Evolutionary conservation across 2,329 filamentous ascomycete genomes (phyloP).

Genomic region (Simplicillium sp.): DNA sequence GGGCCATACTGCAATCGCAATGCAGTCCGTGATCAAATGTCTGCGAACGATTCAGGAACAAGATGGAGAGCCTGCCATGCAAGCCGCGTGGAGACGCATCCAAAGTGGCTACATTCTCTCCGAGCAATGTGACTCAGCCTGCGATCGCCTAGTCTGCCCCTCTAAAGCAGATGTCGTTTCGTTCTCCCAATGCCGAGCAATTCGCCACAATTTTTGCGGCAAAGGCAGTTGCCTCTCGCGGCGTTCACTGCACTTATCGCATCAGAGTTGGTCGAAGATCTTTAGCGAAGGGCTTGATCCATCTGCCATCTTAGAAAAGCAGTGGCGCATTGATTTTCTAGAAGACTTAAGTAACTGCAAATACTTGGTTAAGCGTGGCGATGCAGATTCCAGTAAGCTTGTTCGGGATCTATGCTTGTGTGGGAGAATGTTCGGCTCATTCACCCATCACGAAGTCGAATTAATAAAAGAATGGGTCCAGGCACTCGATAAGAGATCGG

Average conservation of each 20-base stretch:
- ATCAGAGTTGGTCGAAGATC: not conserved
- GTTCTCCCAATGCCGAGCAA: no score
- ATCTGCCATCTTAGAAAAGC: not conserved
- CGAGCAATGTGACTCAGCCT: not conserved
- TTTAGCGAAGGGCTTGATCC: no score
- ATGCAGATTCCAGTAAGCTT: not conserved
- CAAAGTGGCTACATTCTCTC: not conserved
- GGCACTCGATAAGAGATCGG: no score
- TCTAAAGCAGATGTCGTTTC: no score
- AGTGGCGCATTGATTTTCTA: no score
- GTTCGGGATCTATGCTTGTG: no score
- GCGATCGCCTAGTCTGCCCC: not conserved
- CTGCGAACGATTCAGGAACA: constrained; percentile 20
- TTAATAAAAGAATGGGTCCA: not conserved
- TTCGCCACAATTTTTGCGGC: not conserved
- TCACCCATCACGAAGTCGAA: not conserved
- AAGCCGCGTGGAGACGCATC: not conserved
- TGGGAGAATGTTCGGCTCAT: not conserved
- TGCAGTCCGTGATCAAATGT: constrained; percentile 25
- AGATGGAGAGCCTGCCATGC: not conserved
- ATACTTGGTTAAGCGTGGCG: not conserved
- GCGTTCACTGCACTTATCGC: not conserved
- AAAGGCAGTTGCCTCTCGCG: not conserved
- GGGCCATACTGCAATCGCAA: constrained; percentile 38
- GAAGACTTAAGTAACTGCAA: no score